phyloP scores from a whole-genome alignment of 225 moss, liverwort and hornwort species.

The Polytrichum formosum region DNA sequence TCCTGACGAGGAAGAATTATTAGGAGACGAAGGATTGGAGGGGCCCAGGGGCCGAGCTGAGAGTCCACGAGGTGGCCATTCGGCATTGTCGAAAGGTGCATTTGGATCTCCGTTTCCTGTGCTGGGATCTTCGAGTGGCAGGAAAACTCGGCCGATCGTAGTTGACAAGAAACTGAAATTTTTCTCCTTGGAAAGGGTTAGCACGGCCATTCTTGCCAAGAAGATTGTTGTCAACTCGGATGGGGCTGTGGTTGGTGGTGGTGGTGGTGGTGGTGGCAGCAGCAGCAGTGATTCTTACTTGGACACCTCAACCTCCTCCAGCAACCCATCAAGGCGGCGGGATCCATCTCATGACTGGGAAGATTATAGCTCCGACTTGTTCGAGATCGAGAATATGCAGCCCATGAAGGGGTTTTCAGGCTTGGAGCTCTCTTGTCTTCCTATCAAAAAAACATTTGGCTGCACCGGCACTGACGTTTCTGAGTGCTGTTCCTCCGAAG shows the following conservation, averaged over 20 bases:
- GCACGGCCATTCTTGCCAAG: conserved; percentile 29
- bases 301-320: conserved; percentile 28
- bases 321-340: conserved; percentile 14
- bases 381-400: conserved; percentile 39
- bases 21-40: conserved; percentile 18
- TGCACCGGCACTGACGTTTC: conserved; percentile 5
- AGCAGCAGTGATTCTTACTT: conserved; percentile 29
- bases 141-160: conserved; percentile 9
- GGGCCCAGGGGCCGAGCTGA: conserved; percentile 32
- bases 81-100: conserved; percentile 29
- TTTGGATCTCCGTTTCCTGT: conserved; percentile 42
- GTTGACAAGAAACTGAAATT: conserved; percentile 36
- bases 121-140: conserved; percentile 11
- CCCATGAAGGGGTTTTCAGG: conserved; percentile 20
- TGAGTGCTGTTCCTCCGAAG: conserved; percentile 19
- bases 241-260: conserved; percentile 9
- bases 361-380: conserved; percentile 36
- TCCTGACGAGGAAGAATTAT: conserved; percentile 6
- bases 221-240: conserved; percentile 18
- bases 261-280: not conserved
- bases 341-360: conserved; percentile 23
- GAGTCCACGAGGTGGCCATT: conserved; percentile 21
- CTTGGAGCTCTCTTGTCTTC: conserved; percentile 25
- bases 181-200: conserved; percentile 35
- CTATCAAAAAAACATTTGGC: conserved; percentile 23